Conservation (phyloP, 305 asterid species). For the Nicotiana rustica region DNA sequence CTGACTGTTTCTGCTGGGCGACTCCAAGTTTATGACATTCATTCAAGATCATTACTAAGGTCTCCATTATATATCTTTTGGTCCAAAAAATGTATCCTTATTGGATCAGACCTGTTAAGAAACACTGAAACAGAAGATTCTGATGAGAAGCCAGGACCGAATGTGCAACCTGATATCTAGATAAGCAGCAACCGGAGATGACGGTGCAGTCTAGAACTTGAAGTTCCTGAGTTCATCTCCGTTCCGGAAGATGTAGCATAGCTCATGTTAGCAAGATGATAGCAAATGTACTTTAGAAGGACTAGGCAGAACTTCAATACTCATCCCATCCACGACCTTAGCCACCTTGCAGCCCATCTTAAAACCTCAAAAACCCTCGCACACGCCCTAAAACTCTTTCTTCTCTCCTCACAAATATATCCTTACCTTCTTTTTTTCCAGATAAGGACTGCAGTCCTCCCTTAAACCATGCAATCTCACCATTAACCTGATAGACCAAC, state of each 20-base stretch:
- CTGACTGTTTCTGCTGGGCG: background rate
- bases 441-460: background rate
- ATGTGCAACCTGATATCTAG: background rate
- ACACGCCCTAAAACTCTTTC: background rate
- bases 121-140: background rate
- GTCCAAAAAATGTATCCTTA: background rate
- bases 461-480: slow-evolving; percentile 1
- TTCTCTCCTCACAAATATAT: background rate
- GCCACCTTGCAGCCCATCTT: background rate
- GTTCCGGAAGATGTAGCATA: slow-evolving; percentile 3
- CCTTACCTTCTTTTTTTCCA: slow-evolving; percentile 7
- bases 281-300: background rate
- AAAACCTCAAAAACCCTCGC: slow-evolving; percentile 3
- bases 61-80: slow-evolving; percentile 17
- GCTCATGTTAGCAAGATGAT: slow-evolving; percentile 28
- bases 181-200: slow-evolving; percentile 5
- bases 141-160: background rate
- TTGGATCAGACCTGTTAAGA: slow-evolving; percentile 20
- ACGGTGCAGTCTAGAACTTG: background rate
- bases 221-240: background rate
- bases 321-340: slow-evolving; percentile 10
- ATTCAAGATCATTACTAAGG: background rate
- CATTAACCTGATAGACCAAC: slow-evolving; percentile 16
- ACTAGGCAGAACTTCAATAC: background rate
- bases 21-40: slow-evolving; percentile 4